These are phyloP conservation scores for Argentina anserina DNA, from an alignment of 306 rosid genomes.

Conservation along the genomic window DNA sequence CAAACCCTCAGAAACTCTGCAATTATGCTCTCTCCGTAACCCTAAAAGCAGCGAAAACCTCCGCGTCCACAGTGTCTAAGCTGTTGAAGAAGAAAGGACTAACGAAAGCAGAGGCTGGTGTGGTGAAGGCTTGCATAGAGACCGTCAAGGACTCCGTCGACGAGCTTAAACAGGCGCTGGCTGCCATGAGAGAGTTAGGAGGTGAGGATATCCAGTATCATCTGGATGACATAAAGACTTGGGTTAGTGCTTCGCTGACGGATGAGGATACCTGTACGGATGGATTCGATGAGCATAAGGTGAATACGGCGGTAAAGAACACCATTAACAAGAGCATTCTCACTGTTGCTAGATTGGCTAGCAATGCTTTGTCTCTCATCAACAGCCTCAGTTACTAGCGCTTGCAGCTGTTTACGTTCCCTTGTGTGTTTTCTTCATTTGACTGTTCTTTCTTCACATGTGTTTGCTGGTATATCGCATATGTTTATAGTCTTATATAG, in stretches of 20 bases:
- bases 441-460: background rate
- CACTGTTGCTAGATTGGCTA: conserved; percentile 15
- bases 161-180: conserved; percentile 11
- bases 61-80: conserved; percentile 23
- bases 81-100: background rate
- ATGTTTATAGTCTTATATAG: background rate
- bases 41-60: conserved; percentile 20
- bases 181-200: conserved; percentile 1
- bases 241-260: conserved; percentile 42
- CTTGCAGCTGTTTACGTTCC: background rate
- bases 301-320: background rate
- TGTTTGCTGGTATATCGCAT: background rate
- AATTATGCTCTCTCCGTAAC: conserved; percentile 35
- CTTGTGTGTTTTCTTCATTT: background rate
- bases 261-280: conserved; percentile 36
- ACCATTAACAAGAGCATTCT: conserved; percentile 8
- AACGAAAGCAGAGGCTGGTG: conserved; percentile 10
- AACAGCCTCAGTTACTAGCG: background rate
- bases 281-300: conserved; percentile 18
- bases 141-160: conserved; percentile 17
- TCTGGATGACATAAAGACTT: conserved; percentile 26
- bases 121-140: conserved; percentile 38
- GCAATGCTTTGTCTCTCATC: conserved; percentile 29
- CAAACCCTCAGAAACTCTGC: conserved; percentile 42
- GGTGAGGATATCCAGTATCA: background rate